Percentiles rank a stretch among this genome's conserved stretches.
phyloP scores from a whole-genome alignment of 257 asterid species.

The Gentiana dahurica region DNA sequence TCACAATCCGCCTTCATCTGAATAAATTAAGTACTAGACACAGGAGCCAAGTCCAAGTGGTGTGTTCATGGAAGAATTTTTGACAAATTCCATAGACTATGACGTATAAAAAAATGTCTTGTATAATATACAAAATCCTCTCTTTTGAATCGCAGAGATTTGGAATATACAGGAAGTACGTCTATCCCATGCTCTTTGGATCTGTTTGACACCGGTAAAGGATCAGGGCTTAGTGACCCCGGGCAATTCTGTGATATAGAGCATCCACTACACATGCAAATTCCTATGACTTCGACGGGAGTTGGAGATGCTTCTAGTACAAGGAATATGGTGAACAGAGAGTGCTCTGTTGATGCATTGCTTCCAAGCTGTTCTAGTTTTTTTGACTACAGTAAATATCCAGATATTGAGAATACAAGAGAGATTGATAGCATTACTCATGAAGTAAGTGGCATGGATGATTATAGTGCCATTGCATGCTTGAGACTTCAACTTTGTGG shows the following conservation, averaged over 20 bases:
- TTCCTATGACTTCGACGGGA: not conserved
- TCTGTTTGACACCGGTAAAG: conserved; percentile 33
- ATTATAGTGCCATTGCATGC: conserved; percentile 37
- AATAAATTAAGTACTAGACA: not conserved
- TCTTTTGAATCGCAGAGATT: conserved; percentile 28
- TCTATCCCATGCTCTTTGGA: conserved; percentile 38
- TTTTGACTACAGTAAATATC: conserved; percentile 30
- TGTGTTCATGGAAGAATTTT: not conserved
- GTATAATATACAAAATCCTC: conserved; percentile 5
- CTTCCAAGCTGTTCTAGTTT: conserved; percentile 44
- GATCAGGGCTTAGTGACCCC: conserved; percentile 30
- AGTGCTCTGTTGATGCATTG: conserved; percentile 35
- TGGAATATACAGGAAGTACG: conserved; percentile 37
- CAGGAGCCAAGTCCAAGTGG: not conserved
- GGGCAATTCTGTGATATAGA: conserved; percentile 27
- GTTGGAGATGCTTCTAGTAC: conserved; percentile 13
- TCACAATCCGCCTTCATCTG: not conserved
- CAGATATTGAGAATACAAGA: conserved; percentile 30
- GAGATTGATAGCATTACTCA: conserved; percentile 29
- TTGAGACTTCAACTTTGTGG: conserved; percentile 43
- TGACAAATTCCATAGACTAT: not conserved
- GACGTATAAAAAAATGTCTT: not conserved
- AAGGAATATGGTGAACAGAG: conserved; percentile 12
- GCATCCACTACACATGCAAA: conserved; percentile 1
- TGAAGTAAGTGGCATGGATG: conserved; percentile 47